These are phyloP conservation scores for Chrysochromulina tobinii DNA, from an alignment of 78 protist genomes.

Conservation along the genomic window DNA sequence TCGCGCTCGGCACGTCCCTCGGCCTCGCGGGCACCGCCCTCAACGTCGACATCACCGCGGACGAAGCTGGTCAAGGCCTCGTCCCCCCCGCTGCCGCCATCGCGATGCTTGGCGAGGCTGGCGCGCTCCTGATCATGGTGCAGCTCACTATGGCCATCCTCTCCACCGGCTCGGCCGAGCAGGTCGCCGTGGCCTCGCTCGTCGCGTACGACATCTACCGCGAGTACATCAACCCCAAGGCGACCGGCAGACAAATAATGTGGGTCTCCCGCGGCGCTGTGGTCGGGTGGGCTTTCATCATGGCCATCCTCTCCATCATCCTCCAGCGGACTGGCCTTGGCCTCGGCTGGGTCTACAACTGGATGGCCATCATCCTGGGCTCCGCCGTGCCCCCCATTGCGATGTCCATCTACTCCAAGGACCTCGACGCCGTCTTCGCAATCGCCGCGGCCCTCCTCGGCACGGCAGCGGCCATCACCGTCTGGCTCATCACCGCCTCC, in stretches of 20 bases:
- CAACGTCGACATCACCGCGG: background rate
- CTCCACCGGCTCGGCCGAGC: slow-evolving; percentile 33
- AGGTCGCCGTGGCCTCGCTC: slow-evolving; percentile 27
- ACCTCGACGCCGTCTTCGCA: background rate
- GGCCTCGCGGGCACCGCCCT: slow-evolving; percentile 41
- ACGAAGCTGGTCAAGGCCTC: background rate
- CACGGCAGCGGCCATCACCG: background rate
- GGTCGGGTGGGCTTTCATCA: background rate
- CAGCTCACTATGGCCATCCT: slow-evolving; percentile 35
- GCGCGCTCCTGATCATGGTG: background rate
- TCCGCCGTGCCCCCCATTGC: background rate
- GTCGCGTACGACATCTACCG: slow-evolving; percentile 39
- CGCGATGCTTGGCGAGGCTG: slow-evolving; percentile 21
- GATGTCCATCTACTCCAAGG: background rate
- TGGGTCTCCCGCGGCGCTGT: background rate
- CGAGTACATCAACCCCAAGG: background rate
- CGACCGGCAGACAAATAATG: background rate
- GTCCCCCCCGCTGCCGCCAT: background rate
- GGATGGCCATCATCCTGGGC: slow-evolving; percentile 33
- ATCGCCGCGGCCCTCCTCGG: background rate
- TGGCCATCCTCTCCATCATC: background rate
- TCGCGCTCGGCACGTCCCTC: slow-evolving; percentile 36
- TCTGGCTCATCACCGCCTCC: background rate
- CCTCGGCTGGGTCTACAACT: slow-evolving; percentile 36
- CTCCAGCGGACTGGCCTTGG: background rate